Base-by-base conservation (phyloP, 2,329 filamentous ascomycete species). In the Colletotrichum liaoningense region DNA sequence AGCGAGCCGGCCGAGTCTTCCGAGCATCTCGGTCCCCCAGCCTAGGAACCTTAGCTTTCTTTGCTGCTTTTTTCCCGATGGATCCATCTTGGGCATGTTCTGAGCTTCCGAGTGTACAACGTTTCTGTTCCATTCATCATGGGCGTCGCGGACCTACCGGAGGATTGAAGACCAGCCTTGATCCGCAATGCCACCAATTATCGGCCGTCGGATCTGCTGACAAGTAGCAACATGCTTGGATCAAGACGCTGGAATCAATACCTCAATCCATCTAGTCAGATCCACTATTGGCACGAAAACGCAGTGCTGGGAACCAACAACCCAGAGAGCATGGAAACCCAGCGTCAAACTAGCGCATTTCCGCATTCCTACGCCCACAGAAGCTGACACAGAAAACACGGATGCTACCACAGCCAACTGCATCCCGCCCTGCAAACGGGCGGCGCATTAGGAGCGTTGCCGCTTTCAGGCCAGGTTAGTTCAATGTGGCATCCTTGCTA, bases 341-440 rank as follows among this genome's bases (percentile, higher is more conserved):
- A 68, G 46, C 38, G 38, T 24, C 57, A 55, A 16, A 49, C 30
- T 63, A 58, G 57, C 28, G 49, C 26, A 28, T 24, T 60, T 28
- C 22, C n/a, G 57, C 46, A 14, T 57, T 22, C 24, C 28, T 38
- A 49, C 42, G 8, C 8, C 42, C 42, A 49, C 55, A 24, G 35
- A 33, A 28, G 33, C 52, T 28, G 33, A 14, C 46, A 33, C 28
- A 35, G 26, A 38, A 56, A n/a, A 56, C 7, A 55, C n/a, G 14
- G 14, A 38, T 30, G 30, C 58, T 33, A 62, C 42, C 55, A 55
- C 11, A 42, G 26, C 30, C 24, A 30, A 46, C 60, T 42, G 22
- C 42, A 46, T 22, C 35, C 33, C 46, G 66, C 55, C 59, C 60
- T 69, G 70, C 70, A 64, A 73, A 70, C 65, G 69, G 69, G 69